phyloP scores from a whole-genome alignment of 2,329 filamentous ascomycete genomes.

The Anthostomella pinea region DNA sequence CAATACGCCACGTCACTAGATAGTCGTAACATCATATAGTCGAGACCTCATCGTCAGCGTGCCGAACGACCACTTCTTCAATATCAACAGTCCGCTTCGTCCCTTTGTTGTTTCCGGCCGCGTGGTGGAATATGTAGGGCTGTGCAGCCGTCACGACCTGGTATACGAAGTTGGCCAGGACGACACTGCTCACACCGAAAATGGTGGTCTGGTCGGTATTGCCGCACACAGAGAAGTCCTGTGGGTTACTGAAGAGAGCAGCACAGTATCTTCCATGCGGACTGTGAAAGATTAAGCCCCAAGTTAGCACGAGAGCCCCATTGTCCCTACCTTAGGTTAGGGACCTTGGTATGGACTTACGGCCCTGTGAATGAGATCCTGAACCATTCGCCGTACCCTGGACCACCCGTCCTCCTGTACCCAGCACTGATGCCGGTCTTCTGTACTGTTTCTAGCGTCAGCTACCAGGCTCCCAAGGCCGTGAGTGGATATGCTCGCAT shows the following conservation, averaged over 20 bases:
- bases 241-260: not conserved
- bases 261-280: not conserved
- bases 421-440: not conserved
- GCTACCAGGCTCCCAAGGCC: not conserved
- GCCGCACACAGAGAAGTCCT: not conserved
- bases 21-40: too few relatives aligned
- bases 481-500: not conserved
- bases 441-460: not conserved
- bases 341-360: conserved; percentile 1
- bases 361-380: not conserved
- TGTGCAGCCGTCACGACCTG: not conserved
- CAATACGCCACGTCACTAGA: too few relatives aligned
- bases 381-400: not conserved
- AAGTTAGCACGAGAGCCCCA: not conserved
- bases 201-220: not conserved
- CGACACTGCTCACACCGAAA: not conserved
- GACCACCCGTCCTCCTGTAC: not conserved
- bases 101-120: not conserved
- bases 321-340: too few relatives aligned
- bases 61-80: not conserved
- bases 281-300: conserved; percentile 1
- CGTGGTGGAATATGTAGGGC: not conserved
- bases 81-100: not conserved
- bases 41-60: too few relatives aligned
- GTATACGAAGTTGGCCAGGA: conserved; percentile 1